Evolutionary conservation across 2,329 filamentous ascomycete species (phyloP), one percentile per base, ranked within the genome.

Genomic region (Phialophora tarda): DNA sequence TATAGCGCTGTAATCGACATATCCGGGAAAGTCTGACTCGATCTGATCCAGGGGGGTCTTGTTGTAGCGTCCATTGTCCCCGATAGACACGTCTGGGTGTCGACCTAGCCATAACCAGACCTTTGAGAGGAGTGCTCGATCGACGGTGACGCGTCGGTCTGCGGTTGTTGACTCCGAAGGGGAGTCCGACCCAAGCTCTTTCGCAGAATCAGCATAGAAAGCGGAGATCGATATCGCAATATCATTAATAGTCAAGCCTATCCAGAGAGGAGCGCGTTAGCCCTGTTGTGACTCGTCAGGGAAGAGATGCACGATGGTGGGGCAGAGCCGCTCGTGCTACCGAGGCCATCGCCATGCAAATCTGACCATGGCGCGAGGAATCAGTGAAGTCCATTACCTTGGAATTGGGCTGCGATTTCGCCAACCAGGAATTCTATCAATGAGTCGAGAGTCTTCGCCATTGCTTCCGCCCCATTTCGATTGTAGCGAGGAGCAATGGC

Each of bases 391-490:
- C 86, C 87, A 81, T 83, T 83, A 79, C 60, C 81, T 80, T 69
- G 86, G 86, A 70, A 82, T 82, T 55, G 88, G 80, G 26, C 48
- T 24, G 86, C 86, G 74, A 89, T 83, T 75, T 87, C 83, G 66
- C 83, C 82, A 56, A 88, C 78, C 63, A 89, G 73, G 76, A 82
- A 84, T 73, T 87, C 82, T 68, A 88, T 80, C 70, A 89, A 77
- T 58, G 83, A 81, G 73, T 86, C 85, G 66, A 87, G 78, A 62
- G 83, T 83, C 65, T 77, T 78, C 61, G 78, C 80, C 82, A 84
- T 84, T 60, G 58, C 74, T 65, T 68, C 17, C 21, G n/a, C 56
- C 47, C 66, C 69, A 69, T 70, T 41, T 56, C 6, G 38, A 21
- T 21, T 8, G 17, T 4, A 44, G 38, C 38, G 17, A 44, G 14